Conservation (phyloP, 805 yeast species). For the Jamesozyma gamospora region DNA sequence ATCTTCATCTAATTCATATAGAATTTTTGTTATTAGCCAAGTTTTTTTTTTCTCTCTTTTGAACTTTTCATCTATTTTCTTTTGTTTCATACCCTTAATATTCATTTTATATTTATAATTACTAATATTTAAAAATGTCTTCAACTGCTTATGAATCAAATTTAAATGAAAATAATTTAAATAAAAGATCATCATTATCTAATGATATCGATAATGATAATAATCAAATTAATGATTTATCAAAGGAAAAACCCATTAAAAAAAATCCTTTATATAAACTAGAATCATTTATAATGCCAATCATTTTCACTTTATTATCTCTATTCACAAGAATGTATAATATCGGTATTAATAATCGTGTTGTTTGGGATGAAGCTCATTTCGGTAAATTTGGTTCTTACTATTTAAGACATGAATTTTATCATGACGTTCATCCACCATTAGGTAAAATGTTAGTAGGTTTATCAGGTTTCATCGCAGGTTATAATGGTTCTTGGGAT, state of each 20-base stretch:
- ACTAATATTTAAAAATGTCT: too few relatives aligned
- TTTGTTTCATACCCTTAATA: too few relatives aligned
- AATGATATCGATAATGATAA: background rate
- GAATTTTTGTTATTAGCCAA: too few relatives aligned
- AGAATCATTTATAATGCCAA: constrained; percentile 34
- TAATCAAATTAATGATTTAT: background rate
- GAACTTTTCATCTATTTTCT: too few relatives aligned
- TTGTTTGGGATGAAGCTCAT: constrained; percentile 88
- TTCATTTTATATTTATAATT: too few relatives aligned
- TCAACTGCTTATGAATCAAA: constrained; percentile 7
- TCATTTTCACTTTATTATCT: constrained; percentile 37
- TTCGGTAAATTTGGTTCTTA: constrained; percentile 82
- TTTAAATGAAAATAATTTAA: constrained; percentile 2
- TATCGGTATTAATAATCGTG: constrained; percentile 46
- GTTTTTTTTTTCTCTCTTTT: too few relatives aligned
- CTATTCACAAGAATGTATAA: constrained; percentile 49
- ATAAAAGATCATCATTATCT: constrained; percentile 1
- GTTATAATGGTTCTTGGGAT: constrained; percentile 66
- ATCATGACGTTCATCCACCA: constrained; percentile 84
- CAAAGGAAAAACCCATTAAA: background rate
- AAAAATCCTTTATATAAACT: constrained; percentile 4
- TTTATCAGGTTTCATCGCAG: constrained; percentile 65
- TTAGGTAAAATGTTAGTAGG: constrained; percentile 76
- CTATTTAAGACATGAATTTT: constrained; percentile 69
- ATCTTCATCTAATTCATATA: too few relatives aligned